Conservation (phyloP, 2,329 filamentous ascomycete genomes). For the Cytospora mali region DNA sequence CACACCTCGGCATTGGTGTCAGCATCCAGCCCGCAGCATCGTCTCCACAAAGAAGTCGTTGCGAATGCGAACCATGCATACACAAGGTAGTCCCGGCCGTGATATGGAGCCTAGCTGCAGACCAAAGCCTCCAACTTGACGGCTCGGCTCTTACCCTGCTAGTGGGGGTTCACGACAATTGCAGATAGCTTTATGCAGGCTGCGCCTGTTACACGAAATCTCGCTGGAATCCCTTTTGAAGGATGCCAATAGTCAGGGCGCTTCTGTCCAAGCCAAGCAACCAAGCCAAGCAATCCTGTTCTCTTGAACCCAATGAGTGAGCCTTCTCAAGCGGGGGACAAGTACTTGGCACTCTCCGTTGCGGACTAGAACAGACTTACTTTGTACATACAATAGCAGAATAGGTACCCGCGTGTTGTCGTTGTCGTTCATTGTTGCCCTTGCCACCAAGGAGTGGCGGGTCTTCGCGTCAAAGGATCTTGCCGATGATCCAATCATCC, state of each 20-base stretch:
- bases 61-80: not conserved
- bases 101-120: conserved; percentile 7
- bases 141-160: not conserved
- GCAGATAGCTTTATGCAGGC: not conserved
- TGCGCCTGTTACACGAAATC: not conserved
- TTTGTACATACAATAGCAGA: too few species aligned
- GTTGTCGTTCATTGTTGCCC: too few species aligned
- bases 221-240: not conserved
- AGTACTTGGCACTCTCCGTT: not conserved
- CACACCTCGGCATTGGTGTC: not conserved
- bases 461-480: not conserved
- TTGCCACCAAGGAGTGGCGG: not conserved
- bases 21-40: not conserved
- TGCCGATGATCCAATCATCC: not conserved
- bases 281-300: not conserved
- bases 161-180: conserved; percentile 7
- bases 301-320: not conserved
- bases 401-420: too few species aligned
- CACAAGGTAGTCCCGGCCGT: not conserved
- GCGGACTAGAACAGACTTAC: not conserved
- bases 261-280: not conserved
- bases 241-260: not conserved
- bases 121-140: conserved; percentile 9
- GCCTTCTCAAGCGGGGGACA: not conserved
- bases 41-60: not conserved